These are phyloP conservation scores for Sporothrix variecibatus DNA, from an alignment of 2,329 filamentous ascomycete genomes.

Conservation along the genomic window DNA sequence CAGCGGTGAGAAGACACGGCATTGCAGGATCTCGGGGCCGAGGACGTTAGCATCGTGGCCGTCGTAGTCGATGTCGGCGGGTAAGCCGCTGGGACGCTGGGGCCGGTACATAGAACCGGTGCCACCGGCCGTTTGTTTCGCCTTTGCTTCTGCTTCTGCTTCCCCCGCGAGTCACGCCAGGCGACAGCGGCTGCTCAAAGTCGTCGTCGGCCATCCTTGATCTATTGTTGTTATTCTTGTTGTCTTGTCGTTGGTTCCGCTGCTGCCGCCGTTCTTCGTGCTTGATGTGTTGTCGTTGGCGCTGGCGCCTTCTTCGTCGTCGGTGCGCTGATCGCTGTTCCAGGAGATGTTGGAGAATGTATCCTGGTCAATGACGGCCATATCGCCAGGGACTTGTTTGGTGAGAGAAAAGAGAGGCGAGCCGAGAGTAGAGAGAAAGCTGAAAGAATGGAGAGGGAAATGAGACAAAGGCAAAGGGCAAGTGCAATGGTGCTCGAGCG, in stretches of 20 bases:
- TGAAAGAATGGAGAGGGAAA: not conserved
- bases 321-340: constrained; percentile 60
- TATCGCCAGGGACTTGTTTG: constrained; percentile 30
- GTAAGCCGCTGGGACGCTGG: constrained; percentile 49
- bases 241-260: constrained; percentile 47
- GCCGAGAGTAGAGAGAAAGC: constrained; percentile 9
- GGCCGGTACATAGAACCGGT: constrained; percentile 43
- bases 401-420: not conserved
- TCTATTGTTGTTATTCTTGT: constrained; percentile 39
- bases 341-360: constrained; percentile 83
- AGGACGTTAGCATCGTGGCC: constrained; percentile 63
- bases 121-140: constrained; percentile 39
- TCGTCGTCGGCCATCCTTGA: constrained; percentile 26
- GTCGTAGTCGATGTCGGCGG: constrained; percentile 53
- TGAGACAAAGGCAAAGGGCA: not conserved
- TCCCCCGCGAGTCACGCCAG: constrained; percentile 19
- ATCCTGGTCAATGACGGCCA: constrained; percentile 59
- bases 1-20: constrained; percentile 76
- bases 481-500: constrained; percentile 11
- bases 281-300: constrained; percentile 34
- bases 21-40: constrained; percentile 76
- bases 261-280: constrained; percentile 41
- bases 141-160: constrained; percentile 39
- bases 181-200: constrained; percentile 25
- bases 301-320: constrained; percentile 43